phyloP scores from a whole-genome alignment of 2,329 filamentous ascomycete species.

The Penicillium sp. region DNA sequence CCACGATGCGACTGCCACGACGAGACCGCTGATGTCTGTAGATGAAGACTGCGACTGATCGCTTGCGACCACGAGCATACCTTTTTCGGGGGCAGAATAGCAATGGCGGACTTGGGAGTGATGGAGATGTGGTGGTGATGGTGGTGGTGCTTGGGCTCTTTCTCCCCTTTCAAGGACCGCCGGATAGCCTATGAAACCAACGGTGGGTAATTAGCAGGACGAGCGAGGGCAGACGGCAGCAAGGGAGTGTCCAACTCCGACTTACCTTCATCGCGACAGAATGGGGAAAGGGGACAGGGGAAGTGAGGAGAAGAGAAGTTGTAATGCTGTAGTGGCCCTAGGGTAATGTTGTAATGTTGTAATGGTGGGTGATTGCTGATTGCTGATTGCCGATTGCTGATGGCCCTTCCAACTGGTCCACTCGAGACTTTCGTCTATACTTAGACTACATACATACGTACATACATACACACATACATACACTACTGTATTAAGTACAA shows the following conservation, averaged over 20 bases:
- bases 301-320: neutral
- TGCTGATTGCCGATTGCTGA: no score
- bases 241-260: neutral
- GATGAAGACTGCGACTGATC: no score
- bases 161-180: slow-evolving; percentile 88
- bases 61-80: no score
- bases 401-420: neutral
- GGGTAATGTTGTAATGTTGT: no score
- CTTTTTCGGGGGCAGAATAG: slow-evolving; percentile 92
- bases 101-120: slow-evolving; percentile 81
- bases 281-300: slow-evolving; percentile 13
- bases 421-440: no score
- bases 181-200: slow-evolving; percentile 74
- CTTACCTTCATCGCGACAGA: slow-evolving; percentile 30
- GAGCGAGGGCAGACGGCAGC: no score
- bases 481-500: no score
- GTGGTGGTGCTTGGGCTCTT: slow-evolving; percentile 61
- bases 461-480: no score
- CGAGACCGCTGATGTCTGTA: no score
- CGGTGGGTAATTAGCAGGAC: neutral
- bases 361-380: neutral
- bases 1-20: no score
- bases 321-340: no score
- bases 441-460: no score
- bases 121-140: slow-evolving; percentile 72